Evolutionary conservation across 2,329 filamentous ascomycete genomes (phyloP).

Genomic region (Lanzia echinophila): DNA sequence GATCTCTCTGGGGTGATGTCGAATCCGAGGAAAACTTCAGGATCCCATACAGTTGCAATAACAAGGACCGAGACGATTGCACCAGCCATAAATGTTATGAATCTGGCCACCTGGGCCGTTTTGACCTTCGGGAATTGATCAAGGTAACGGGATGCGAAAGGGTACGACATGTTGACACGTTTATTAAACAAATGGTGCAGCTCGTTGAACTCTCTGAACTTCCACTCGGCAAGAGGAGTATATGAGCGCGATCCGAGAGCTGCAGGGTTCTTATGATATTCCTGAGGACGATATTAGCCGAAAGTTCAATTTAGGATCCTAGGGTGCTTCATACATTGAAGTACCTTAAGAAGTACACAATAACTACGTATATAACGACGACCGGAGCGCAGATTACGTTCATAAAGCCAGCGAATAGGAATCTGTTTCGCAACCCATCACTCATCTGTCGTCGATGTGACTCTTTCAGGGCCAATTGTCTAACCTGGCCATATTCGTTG

Average conservation of each 20-base stretch:
- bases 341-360: conserved; percentile 90
- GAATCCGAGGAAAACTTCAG: conserved; percentile 84
- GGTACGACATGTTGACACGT: conserved; percentile 87
- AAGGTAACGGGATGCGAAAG: conserved; percentile 84
- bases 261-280: conserved; percentile 90
- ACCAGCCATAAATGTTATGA: conserved; percentile 80
- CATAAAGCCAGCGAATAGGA: conserved; percentile 76
- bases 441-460: conserved; percentile 74
- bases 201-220: conserved; percentile 97
- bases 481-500: conserved; percentile 79
- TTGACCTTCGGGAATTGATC: conserved; percentile 97
- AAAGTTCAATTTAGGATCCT: neutral
- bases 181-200: conserved; percentile 86
- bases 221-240: conserved; percentile 92
- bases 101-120: conserved; percentile 75
- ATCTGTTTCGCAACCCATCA: conserved; percentile 66
- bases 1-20: conserved; percentile 86
- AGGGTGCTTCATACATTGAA: conserved; percentile 61
- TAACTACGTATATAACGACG: conserved; percentile 75
- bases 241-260: conserved; percentile 84
- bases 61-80: conserved; percentile 81
- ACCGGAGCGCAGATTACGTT: conserved; percentile 84
- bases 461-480: conserved; percentile 77
- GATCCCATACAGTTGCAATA: conserved; percentile 77
- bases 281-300: conserved; percentile 42